Base-by-base conservation (phyloP, 345 rosid species). In the Luvunga scandens region DNA sequence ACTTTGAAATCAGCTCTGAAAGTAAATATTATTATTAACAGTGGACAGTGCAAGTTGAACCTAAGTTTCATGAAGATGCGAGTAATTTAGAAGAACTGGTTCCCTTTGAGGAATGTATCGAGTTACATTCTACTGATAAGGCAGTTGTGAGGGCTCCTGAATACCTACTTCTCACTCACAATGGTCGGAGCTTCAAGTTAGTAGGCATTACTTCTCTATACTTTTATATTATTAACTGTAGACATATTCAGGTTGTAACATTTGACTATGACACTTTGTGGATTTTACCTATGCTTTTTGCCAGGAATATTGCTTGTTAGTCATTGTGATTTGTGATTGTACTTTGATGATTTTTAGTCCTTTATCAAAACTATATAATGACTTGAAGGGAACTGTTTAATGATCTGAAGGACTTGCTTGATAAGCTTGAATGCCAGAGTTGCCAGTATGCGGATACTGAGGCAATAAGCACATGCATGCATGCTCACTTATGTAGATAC, bases 171-270 rank as follows among this genome's bases (percentile, higher is more conserved):
- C 98, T 96, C 69, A 91, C 97, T 64, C 85, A 93, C 79, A 94
- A 96, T 9, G 98, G 98, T 69, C 93, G 98, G 45, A 89, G 86
- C 91, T 94, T 94, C 97, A 96, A 92, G 99, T 94, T 71, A 86
- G 99, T 91, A 69, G 57, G 65, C 83, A 72, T 59, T 59, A 79
- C 73, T 82, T 55, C 79, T 65, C 64, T 80, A 56, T 61, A 31
- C 69, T 60, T 62, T 66, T 7, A 28, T 59, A 33, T 76, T 65
- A 73, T 57, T 75, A 50, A 57, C 38, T 0, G 9, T 66, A 39
- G 28, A 66, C 45, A 50, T 33, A 4, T 67, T 76, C 66, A 73
- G 27, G 10, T 18, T 73, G n/a, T 60, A 61, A 9, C 69, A 42
- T 73, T 61, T 73, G 5, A 10, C 10, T 12, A 10, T 18, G 67